A percentile compares a stretch with the other conserved stretches of the same genome.
phyloP scores from a whole-genome alignment of 441 rosid genomes.

The Pelargonium australe region DNA sequence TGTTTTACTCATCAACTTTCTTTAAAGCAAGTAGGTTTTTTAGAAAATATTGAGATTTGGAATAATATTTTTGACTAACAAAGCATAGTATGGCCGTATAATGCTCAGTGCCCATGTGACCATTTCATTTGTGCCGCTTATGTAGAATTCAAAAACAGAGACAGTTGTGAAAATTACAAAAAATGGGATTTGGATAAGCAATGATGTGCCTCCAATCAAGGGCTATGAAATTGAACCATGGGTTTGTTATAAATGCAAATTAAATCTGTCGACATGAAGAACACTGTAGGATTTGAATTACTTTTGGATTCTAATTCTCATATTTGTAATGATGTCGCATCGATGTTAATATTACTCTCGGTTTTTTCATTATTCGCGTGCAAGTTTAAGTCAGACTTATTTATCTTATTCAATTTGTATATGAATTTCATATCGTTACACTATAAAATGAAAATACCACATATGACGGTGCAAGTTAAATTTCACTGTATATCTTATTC shows the following conservation, averaged over 20 bases:
- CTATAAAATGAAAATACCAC: too few relatives aligned
- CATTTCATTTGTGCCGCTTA: not conserved
- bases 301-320: too few relatives aligned
- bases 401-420: too few relatives aligned
- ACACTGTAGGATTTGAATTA: too few relatives aligned
- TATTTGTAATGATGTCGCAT: too few relatives aligned
- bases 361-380: too few relatives aligned
- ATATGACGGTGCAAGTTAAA: too few relatives aligned
- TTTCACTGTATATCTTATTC: too few relatives aligned
- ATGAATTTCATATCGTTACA: too few relatives aligned
- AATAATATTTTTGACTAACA: not conserved
- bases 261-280: not conserved
- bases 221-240: not conserved
- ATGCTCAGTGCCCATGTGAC: not conserved
- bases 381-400: too few relatives aligned
- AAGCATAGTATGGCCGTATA: not conserved
- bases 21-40: not conserved
- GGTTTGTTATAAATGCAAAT: not conserved
- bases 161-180: not conserved
- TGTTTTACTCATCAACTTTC: not conserved
- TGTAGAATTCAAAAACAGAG: slow-evolving; percentile 4
- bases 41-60: not conserved
- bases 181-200: not conserved
- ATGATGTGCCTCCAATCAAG: not conserved
- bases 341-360: too few relatives aligned